A percentile compares a stretch with the other conserved stretches of the same genome.
These are phyloP conservation scores for Perkinsus marinus DNA, from an alignment of 169 alveolate species.

Conservation along the genomic window DNA sequence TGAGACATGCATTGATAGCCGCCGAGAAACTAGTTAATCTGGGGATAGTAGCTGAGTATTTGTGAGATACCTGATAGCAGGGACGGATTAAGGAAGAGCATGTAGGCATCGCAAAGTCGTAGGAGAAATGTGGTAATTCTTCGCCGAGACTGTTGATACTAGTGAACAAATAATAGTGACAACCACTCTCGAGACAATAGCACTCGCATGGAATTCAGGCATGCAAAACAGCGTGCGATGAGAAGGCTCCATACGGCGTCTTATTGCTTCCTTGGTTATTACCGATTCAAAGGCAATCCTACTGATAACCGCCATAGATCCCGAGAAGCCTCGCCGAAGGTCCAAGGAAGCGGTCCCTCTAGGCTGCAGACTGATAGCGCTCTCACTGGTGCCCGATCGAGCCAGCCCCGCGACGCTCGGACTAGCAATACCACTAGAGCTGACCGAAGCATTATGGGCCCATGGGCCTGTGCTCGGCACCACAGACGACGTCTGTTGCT, in stretches of 20 bases:
- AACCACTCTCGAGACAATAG: no score
- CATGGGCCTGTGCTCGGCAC: neutral
- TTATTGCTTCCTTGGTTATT: neutral
- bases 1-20: neutral
- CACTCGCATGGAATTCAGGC: no score
- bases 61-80: neutral
- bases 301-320: neutral
- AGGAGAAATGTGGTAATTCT: no score
- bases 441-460: neutral
- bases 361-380: neutral
- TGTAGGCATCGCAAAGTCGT: no score
- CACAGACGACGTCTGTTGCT: neutral
- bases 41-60: neutral
- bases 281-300: neutral
- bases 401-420: neutral
- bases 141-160: no score
- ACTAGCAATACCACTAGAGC: neutral
- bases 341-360: neutral
- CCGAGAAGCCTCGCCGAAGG: neutral
- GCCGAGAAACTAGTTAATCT: neutral
- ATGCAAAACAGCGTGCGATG: no score
- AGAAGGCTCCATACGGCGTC: no score
- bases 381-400: neutral
- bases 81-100: no score
- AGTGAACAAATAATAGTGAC: no score